Percentiles rank a stretch among this genome's conserved stretches.
These are phyloP conservation scores for Wickerhamomyces pijperi DNA, from an alignment of 805 yeast genomes.

Conservation along the genomic window DNA sequence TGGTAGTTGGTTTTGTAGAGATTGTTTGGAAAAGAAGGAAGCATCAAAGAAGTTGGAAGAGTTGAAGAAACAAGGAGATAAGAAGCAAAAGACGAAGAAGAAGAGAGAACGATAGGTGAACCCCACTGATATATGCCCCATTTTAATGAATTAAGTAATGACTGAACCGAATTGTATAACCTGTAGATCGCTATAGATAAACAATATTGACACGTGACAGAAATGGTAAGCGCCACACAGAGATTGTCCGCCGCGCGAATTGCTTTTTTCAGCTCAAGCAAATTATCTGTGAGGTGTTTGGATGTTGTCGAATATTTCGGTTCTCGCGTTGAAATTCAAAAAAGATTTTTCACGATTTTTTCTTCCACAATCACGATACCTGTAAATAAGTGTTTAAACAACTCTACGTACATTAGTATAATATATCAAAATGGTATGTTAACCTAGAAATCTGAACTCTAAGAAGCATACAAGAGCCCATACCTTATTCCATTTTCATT, in stretches of 20 bases:
- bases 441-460: not conserved
- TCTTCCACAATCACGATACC: not conserved
- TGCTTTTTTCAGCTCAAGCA: not conserved
- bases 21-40: constrained; percentile 41
- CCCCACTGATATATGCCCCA: no score
- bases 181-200: no score
- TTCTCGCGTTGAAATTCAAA: not conserved
- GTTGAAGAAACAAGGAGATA: constrained; percentile 17
- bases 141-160: constrained; percentile 1
- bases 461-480: no score
- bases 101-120: not conserved
- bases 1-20: constrained; percentile 92
- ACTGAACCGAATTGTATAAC: no score
- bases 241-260: no score
- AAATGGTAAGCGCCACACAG: no score
- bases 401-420: not conserved
- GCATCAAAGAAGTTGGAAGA: no score
- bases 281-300: not conserved
- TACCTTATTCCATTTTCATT: no score
- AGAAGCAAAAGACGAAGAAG: constrained; percentile 6
- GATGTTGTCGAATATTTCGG: constrained; percentile 1
- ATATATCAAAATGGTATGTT: not conserved
- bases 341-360: not conserved
- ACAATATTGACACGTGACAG: no score
- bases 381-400: not conserved